Evolutionary conservation across 345 rosid genomes (phyloP).

Genomic region (Bretschneidera sinensis): DNA sequence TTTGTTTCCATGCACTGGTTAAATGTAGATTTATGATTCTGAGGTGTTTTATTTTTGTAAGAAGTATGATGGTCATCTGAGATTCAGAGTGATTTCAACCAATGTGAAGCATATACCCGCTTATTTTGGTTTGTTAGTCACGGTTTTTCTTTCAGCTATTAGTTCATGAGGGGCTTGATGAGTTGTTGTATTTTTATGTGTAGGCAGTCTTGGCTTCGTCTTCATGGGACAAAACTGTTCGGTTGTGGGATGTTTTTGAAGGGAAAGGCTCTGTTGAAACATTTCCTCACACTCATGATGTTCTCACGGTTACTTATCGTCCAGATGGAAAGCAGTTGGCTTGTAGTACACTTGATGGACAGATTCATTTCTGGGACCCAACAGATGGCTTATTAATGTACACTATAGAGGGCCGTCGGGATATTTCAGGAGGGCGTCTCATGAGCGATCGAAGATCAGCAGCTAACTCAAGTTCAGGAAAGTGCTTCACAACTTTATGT

Average conservation of each 20-base stretch:
- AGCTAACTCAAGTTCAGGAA: slow-evolving; percentile 92
- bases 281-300: slow-evolving; percentile 87
- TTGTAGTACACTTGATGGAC: slow-evolving; percentile 88
- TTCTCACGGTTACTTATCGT: slow-evolving; percentile 79
- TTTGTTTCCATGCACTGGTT: background rate
- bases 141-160: too few species aligned
- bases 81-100: too few species aligned
- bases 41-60: background rate
- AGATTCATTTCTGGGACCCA: slow-evolving; percentile 97
- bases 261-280: slow-evolving; percentile 87
- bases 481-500: slow-evolving; percentile 90
- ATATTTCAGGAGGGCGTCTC: slow-evolving; percentile 91
- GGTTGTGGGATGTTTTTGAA: slow-evolving; percentile 92
- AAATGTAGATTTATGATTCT: background rate
- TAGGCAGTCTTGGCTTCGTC: slow-evolving; percentile 87
- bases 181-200: too few species aligned
- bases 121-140: background rate
- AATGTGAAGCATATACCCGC: too few species aligned
- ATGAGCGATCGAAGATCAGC: slow-evolving; percentile 91
- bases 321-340: slow-evolving; percentile 97
- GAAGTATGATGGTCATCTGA: too few species aligned
- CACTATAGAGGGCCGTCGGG: slow-evolving; percentile 96
- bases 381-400: slow-evolving; percentile 79
- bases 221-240: slow-evolving; percentile 94
- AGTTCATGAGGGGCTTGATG: too few species aligned